phyloP scores from a whole-genome alignment of 2,329 filamentous ascomycete genomes.

The Neoscytalidium dimidiatum region DNA sequence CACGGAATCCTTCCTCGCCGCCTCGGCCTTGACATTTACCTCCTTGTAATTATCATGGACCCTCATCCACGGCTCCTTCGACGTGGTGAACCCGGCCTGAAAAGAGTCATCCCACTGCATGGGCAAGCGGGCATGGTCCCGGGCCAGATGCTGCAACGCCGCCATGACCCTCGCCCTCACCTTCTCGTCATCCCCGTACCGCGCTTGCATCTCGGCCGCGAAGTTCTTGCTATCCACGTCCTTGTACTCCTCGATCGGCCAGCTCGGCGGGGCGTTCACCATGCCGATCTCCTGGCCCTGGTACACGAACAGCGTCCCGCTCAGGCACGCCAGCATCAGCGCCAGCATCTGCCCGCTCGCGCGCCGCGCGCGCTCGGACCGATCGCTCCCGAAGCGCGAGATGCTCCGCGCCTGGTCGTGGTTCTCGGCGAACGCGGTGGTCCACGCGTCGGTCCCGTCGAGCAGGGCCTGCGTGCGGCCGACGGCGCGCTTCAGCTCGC shows the following conservation, averaged over 20 bases:
- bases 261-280: constrained; percentile 54
- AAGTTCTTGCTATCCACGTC: constrained; percentile 59
- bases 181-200: constrained; percentile 29
- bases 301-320: constrained; percentile 61
- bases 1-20: constrained; percentile 51
- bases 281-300: constrained; percentile 65
- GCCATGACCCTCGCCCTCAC: constrained; percentile 42
- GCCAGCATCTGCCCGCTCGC: constrained; percentile 57
- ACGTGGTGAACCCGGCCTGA: constrained; percentile 63
- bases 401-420: constrained; percentile 63
- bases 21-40: constrained; percentile 61
- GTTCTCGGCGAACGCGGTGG: constrained; percentile 64
- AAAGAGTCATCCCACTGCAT: constrained; percentile 64
- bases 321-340: constrained; percentile 50
- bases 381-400: constrained; percentile 51
- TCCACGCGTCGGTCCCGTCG: constrained; percentile 52
- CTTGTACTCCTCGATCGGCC: constrained; percentile 60
- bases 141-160: constrained; percentile 59
- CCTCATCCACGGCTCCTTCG: constrained; percentile 61
- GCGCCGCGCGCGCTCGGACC: constrained; percentile 48
- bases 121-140: constrained; percentile 68
- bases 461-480: constrained; percentile 52
- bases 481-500: constrained; percentile 44
- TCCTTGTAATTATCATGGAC: constrained; percentile 59
- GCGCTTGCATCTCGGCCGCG: constrained; percentile 24